phyloP scores from a whole-genome alignment of 768 basidiomycete genomes.

The Amanita brunnescens region DNA sequence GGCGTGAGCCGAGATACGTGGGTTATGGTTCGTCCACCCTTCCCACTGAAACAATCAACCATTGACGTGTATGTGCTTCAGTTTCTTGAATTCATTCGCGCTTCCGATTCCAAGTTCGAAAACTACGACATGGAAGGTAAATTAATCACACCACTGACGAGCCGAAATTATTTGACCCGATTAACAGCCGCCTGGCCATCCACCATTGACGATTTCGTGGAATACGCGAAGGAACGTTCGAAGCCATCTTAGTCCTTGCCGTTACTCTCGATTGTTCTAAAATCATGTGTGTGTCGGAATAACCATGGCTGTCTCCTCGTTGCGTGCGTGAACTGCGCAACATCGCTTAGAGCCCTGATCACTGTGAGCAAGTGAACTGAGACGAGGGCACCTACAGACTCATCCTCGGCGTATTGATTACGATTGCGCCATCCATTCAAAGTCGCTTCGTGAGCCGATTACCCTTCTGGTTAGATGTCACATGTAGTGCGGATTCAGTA shows the following conservation, averaged over 20 bases:
- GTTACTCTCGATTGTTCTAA: neutral
- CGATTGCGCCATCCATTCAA: no score
- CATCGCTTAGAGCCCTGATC: no score
- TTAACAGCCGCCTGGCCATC: constrained; percentile 45
- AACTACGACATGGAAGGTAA: constrained; percentile 73
- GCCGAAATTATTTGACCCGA: neutral
- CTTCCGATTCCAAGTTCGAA: constrained; percentile 63
- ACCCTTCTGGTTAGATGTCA: no score
- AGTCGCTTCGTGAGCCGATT: no score
- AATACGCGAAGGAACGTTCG: constrained; percentile 22
- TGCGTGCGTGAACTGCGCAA: neutral
- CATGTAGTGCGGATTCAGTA: no score
- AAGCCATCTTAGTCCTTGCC: neutral
- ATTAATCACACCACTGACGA: constrained; percentile 8
- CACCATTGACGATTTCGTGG: constrained; percentile 58
- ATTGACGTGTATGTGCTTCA: constrained; percentile 19
- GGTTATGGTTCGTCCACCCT: constrained; percentile 56
- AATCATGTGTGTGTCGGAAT: neutral
- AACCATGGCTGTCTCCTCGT: no score
- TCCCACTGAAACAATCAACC: neutral
- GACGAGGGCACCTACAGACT: no score
- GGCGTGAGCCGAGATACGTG: constrained; percentile 87
- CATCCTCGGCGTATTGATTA: no score
- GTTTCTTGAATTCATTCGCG: constrained; percentile 75
- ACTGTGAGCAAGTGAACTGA: no score